A percentile compares a stretch with the other conserved stretches of the same genome.
Conservation (phyloP, 495 filamentous ascomycete genomes). For the Penicillium paradoxum region DNA sequence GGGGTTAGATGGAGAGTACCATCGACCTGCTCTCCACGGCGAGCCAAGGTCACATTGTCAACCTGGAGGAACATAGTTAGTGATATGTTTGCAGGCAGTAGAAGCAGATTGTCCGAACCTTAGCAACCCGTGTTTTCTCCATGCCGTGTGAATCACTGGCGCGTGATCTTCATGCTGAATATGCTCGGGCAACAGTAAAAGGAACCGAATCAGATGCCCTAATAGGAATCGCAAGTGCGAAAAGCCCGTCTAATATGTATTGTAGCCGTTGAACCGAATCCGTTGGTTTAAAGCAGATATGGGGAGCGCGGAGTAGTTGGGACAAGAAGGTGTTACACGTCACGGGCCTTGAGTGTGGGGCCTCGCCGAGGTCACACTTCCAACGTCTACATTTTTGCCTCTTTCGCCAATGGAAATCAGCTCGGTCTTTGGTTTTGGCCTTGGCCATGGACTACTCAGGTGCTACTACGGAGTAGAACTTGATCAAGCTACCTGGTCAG, state of each 20-base stretch:
- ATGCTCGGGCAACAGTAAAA: slow-evolving; percentile 2
- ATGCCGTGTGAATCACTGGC: slow-evolving; percentile 42
- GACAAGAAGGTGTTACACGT: slow-evolving; percentile 7
- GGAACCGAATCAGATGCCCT: neutral
- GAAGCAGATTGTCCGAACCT: slow-evolving; percentile 29
- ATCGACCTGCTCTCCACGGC: slow-evolving; percentile 54
- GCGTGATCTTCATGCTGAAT: slow-evolving; percentile 35
- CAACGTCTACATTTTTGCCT: neutral
- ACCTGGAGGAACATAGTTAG: slow-evolving; percentile 33
- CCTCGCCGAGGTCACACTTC: slow-evolving; percentile 7
- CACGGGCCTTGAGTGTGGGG: slow-evolving; percentile 8
- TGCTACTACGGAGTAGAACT: neutral
- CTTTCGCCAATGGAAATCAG: neutral
- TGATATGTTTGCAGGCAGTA: neutral
- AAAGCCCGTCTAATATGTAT: neutral
- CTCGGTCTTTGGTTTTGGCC: neutral
- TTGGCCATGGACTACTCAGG: neutral
- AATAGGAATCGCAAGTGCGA: neutral
- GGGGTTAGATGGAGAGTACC: slow-evolving; percentile 61
- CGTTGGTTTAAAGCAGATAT: neutral
- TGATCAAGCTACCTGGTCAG: neutral
- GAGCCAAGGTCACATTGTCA: slow-evolving; percentile 59
- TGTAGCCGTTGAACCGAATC: neutral
- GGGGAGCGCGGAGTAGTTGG: slow-evolving; percentile 3
- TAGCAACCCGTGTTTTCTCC: slow-evolving; percentile 55